Conservation (phyloP, 495 filamentous ascomycete genomes). For the Baudoinia panamericana region DNA sequence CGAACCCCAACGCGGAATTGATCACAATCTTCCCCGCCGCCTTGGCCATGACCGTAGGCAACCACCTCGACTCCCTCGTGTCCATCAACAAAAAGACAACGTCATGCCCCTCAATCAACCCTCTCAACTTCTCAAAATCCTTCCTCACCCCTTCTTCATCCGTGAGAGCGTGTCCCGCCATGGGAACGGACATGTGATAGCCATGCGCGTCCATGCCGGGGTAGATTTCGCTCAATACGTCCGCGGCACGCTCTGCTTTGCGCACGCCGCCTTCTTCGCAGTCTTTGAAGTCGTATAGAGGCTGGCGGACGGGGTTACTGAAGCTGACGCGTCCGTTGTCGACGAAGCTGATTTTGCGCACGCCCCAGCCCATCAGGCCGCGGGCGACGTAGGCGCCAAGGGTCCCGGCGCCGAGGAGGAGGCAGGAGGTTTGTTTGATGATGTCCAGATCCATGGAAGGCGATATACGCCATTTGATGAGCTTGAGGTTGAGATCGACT, state of each 20-base stretch:
- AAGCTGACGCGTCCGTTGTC: slow-evolving; percentile 91
- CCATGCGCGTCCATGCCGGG: slow-evolving; percentile 75
- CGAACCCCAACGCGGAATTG: slow-evolving; percentile 92
- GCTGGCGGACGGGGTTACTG: slow-evolving; percentile 95
- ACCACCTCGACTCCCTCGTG: slow-evolving; percentile 83
- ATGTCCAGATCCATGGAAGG: slow-evolving; percentile 74
- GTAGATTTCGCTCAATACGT: slow-evolving; percentile 73
- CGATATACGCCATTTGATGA: slow-evolving; percentile 97
- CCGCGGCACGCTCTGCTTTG: slow-evolving; percentile 73
- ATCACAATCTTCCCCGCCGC: slow-evolving; percentile 84
- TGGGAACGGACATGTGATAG: slow-evolving; percentile 72
- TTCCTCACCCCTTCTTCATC: slow-evolving; percentile 47
- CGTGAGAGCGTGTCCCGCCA: slow-evolving; percentile 80
- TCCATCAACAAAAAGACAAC: slow-evolving; percentile 94
- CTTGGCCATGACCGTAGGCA: slow-evolving; percentile 97
- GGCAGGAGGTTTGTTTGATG: slow-evolving; percentile 81
- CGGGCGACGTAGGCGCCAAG: slow-evolving; percentile 86
- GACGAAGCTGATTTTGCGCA: slow-evolving; percentile 90
- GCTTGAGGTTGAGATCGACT: slow-evolving; percentile 93
- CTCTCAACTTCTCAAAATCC: slow-evolving; percentile 62
- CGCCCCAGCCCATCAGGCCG: slow-evolving; percentile 89
- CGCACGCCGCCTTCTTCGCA: slow-evolving; percentile 72
- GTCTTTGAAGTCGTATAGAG: slow-evolving; percentile 78
- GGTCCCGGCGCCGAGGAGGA: slow-evolving; percentile 89
- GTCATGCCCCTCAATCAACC: slow-evolving; percentile 75